These are phyloP conservation scores for Sphaerulina populicola DNA, from an alignment of 2,329 filamentous ascomycete genomes.

Conservation along the genomic window DNA sequence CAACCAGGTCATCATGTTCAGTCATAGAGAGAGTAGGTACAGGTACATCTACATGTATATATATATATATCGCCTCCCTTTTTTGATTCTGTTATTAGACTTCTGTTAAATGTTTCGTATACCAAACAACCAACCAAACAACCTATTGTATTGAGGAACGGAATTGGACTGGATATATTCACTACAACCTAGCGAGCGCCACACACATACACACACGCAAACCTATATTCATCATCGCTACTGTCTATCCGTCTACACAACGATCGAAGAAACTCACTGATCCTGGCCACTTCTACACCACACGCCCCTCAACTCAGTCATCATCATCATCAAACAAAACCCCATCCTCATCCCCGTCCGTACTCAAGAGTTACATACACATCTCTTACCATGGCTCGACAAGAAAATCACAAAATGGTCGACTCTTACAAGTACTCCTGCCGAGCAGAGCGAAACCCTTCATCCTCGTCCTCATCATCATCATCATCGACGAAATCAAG, in stretches of 20 bases:
- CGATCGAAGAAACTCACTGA: background rate
- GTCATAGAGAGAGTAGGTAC: too few species aligned
- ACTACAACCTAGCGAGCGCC: background rate
- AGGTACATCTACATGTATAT: too few species aligned
- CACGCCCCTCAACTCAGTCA: background rate
- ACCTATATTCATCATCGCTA: too few species aligned
- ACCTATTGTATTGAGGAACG: too few species aligned
- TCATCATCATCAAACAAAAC: too few species aligned
- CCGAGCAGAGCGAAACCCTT: constrained; percentile 1
- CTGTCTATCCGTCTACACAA: background rate
- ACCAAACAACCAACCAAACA: background rate
- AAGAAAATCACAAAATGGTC: background rate
- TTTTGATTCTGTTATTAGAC: too few species aligned
- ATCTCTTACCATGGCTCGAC: constrained; percentile 3
- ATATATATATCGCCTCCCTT: too few species aligned
- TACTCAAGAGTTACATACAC: background rate
- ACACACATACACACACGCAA: background rate
- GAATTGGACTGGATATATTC: background rate
- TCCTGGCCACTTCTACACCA: background rate
- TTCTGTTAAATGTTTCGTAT: background rate
- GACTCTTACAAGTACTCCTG: background rate
- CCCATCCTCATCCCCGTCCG: too few species aligned
- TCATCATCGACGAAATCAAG: constrained; percentile 7
- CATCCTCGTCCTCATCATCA: background rate
- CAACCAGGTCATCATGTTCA: too few species aligned